A percentile compares a stretch with the other conserved stretches of the same genome.
Conservation (phyloP, 1,139 yeast genomes). For the Geotrichum phurueaensis region DNA sequence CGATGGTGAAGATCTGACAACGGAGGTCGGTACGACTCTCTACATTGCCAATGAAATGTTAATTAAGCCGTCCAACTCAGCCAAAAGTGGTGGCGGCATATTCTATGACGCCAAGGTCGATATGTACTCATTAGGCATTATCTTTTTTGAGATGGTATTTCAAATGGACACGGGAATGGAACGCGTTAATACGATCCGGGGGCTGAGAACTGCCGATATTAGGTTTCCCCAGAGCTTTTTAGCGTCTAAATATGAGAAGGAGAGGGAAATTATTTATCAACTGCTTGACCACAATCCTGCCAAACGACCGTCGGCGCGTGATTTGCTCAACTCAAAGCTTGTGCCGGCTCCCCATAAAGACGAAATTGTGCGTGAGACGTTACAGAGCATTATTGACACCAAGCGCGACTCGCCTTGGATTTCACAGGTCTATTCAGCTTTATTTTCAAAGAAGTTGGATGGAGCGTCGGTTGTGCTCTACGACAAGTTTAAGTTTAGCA, state of each 20-base stretch:
- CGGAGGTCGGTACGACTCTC: constrained; percentile 87
- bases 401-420: constrained; percentile 88
- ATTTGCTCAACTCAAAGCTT: constrained; percentile 69
- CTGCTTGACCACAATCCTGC: constrained; percentile 74
- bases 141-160: constrained; percentile 91
- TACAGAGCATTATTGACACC: constrained; percentile 68
- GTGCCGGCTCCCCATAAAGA: constrained; percentile 88
- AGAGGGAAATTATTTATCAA: constrained; percentile 57
- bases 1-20: constrained; percentile 70
- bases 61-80: constrained; percentile 26
- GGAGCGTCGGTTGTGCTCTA: constrained; percentile 76
- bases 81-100: constrained; percentile 13
- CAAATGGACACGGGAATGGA: constrained; percentile 87
- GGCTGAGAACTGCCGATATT: constrained; percentile 52
- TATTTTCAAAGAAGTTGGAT: constrained; percentile 78
- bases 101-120: constrained; percentile 86
- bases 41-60: constrained; percentile 90
- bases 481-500: constrained; percentile 38
- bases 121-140: constrained; percentile 89
- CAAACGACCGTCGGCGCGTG: constrained; percentile 71
- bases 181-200: constrained; percentile 62
- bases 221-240: constrained; percentile 65
- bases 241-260: constrained; percentile 46
- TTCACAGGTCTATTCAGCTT: constrained; percentile 77
- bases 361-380: constrained; percentile 79